These are phyloP conservation scores for Cornus controversa DNA, from an alignment of 148 eudicot genomes.

Conservation along the genomic window DNA sequence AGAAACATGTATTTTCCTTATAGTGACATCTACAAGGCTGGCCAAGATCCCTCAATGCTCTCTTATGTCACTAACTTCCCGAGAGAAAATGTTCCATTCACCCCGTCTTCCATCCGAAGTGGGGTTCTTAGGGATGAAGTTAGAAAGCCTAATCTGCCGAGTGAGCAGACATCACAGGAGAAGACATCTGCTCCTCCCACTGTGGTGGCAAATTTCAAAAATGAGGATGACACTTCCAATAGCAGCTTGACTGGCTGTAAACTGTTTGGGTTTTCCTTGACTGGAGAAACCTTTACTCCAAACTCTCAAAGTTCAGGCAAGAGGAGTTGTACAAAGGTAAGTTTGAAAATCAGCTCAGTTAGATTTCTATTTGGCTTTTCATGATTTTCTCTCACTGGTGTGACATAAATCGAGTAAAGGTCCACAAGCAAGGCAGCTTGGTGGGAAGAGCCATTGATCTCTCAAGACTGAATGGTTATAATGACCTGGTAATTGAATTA, in stretches of 20 bases:
- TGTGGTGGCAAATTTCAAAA: slow-evolving; percentile 25
- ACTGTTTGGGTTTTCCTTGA: slow-evolving; percentile 69
- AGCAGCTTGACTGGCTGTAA: slow-evolving; percentile 42
- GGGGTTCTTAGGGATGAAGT: slow-evolving; percentile 21
- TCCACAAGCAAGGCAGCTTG: slow-evolving; percentile 91
- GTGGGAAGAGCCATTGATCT: slow-evolving; percentile 91
- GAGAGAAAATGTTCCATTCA: slow-evolving; percentile 26
- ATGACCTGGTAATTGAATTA: slow-evolving; percentile 59
- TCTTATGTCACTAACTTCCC: slow-evolving; percentile 30
- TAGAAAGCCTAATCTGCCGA: slow-evolving; percentile 25
- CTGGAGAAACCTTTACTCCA: slow-evolving; percentile 39
- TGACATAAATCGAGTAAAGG: slow-evolving; percentile 40
- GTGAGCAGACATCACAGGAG: slow-evolving; percentile 33
- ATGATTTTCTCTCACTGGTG: slow-evolving; percentile 1
- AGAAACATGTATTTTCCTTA: slow-evolving; percentile 58
- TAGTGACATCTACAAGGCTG: slow-evolving; percentile 35
- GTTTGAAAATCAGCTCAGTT: slow-evolving; percentile 2
- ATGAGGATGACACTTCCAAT: slow-evolving; percentile 28
- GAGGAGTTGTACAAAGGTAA: slow-evolving; percentile 92
- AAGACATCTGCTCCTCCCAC: slow-evolving; percentile 22
- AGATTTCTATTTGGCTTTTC: neutral
- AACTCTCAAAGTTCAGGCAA: slow-evolving; percentile 51
- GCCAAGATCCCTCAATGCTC: slow-evolving; percentile 29
- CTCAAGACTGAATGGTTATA: slow-evolving; percentile 56
- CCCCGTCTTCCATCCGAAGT: slow-evolving; percentile 27